Evolutionary conservation across 257 asterid species (phyloP).

Genomic region (Gentiana dahurica): DNA sequence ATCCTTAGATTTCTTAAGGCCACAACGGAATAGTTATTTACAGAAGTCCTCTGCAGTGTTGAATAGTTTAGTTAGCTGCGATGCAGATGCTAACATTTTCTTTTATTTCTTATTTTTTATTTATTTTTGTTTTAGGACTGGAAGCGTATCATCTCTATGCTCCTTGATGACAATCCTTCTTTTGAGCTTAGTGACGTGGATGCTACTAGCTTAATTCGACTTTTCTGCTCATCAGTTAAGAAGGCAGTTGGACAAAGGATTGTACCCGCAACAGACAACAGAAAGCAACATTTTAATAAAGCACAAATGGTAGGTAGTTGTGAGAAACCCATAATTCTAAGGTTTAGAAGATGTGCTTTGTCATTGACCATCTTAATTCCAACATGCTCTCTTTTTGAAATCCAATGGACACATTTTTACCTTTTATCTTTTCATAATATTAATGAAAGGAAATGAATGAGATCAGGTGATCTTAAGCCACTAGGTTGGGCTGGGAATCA

Average conservation of each 20-base stretch:
- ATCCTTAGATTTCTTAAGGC: neutral
- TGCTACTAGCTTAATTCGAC: slow-evolving; percentile 86
- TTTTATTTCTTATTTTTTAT: neutral
- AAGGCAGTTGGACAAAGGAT: slow-evolving; percentile 97
- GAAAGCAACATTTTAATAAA: slow-evolving; percentile 60
- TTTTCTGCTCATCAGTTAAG: slow-evolving; percentile 70
- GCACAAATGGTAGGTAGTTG: slow-evolving; percentile 59
- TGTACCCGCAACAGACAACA: slow-evolving; percentile 82
- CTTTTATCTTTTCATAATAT: neutral
- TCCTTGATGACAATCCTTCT: slow-evolving; percentile 64
- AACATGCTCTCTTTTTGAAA: neutral
- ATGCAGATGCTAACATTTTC: slow-evolving; percentile 2
- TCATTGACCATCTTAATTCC: slow-evolving; percentile 1
- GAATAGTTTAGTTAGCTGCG: neutral
- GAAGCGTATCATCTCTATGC: slow-evolving; percentile 83
- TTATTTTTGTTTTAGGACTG: slow-evolving; percentile 62
- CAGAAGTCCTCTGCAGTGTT: neutral
- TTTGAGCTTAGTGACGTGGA: slow-evolving; percentile 78
- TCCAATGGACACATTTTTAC: neutral
- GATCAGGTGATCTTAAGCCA: too few species aligned
- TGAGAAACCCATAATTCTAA: neutral
- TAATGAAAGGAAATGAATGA: too few species aligned
- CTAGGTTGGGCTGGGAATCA: too few species aligned
- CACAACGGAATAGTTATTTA: too few species aligned
- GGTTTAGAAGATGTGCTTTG: neutral